Percentiles rank a stretch among this genome's conserved stretches.
Conservation (phyloP, 371 early-diverging fungal genomes). For the Mucor sp. region DNA sequence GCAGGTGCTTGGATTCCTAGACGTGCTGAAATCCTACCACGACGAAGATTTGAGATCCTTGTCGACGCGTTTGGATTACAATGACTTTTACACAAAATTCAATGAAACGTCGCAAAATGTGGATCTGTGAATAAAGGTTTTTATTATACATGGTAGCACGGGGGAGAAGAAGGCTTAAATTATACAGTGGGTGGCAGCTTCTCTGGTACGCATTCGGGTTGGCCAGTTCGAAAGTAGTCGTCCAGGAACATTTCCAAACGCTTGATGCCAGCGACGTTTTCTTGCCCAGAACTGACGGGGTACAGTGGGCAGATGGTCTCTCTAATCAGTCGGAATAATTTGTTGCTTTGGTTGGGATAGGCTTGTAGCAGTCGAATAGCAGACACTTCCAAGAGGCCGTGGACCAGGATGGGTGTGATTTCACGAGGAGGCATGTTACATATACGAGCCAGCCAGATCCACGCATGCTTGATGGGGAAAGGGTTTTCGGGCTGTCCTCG, state of each 20-base stretch:
- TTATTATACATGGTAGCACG: neutral
- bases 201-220: slow-evolving; percentile 7
- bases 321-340: slow-evolving; percentile 34
- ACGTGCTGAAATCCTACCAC: slow-evolving; percentile 61
- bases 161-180: neutral
- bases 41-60: slow-evolving; percentile 73
- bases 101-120: neutral
- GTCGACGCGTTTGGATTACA: slow-evolving; percentile 78
- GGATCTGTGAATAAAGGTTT: neutral
- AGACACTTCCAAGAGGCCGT: slow-evolving; percentile 65
- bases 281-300: neutral
- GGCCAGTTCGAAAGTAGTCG: slow-evolving; percentile 14
- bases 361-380: slow-evolving; percentile 27
- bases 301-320: slow-evolving; percentile 3
- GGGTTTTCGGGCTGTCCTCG: slow-evolving; percentile 52
- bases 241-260: slow-evolving; percentile 18
- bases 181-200: neutral
- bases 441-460: slow-evolving; percentile 82
- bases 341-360: slow-evolving; percentile 42
- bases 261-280: slow-evolving; percentile 4
- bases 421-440: slow-evolving; percentile 73
- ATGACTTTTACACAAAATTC: slow-evolving; percentile 62
- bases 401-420: slow-evolving; percentile 68
- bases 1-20: slow-evolving; percentile 50
- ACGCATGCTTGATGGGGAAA: slow-evolving; percentile 66